Base-by-base conservation (phyloP, 73 alveolate species). In the Paramecium sonneborni region DNA sequence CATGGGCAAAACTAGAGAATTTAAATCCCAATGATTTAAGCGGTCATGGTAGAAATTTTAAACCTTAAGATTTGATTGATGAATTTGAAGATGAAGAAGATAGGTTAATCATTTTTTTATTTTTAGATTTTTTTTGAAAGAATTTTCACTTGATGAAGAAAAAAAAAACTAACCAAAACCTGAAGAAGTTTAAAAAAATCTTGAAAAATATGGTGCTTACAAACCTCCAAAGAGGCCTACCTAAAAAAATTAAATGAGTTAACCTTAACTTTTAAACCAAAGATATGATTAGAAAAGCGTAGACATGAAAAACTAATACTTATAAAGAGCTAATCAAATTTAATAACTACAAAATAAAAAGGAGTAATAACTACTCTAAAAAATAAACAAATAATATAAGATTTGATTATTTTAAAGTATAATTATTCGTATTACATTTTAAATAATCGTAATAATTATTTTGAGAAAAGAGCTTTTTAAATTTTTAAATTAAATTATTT, bases 41-140 rank as follows among this genome's bases (percentile, higher is more conserved):
- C 41, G 90, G 90, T 79, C 90, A 79, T 43, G 90, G 90, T 2
- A 79, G 72, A 79, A 44, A 39, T 24, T 79, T 79, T 21, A 79
- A 79, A 46, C 90, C 90, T 79, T 21, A 79, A 43, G 90, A 79
- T 14, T 44, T 79, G 70, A 79, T 79, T 12, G 90, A 79, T 46
- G 90, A 79, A 79, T 41, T 79, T 41, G 90, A 79, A 44, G 90
- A 79, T 44, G 90, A 79, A 23, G 90, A 79, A 23, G 90, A 79
- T 46, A 79, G 55, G 90, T 79, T 41, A 79, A 8, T 4, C 15
- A 1, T 2, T 30, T 44, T 41, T 18, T 34, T 20, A 43, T 43
- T 6, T 24, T 24, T 43, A 79, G 90, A 79, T 79, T 79, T 15
- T 79, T 79, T 12, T 79, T 79, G 12, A 79, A 79, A 79, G 90